A percentile compares a stretch with the other conserved stretches of the same genome.
Conservation (phyloP, 345 rosid genomes). For the Balakata baccata region DNA sequence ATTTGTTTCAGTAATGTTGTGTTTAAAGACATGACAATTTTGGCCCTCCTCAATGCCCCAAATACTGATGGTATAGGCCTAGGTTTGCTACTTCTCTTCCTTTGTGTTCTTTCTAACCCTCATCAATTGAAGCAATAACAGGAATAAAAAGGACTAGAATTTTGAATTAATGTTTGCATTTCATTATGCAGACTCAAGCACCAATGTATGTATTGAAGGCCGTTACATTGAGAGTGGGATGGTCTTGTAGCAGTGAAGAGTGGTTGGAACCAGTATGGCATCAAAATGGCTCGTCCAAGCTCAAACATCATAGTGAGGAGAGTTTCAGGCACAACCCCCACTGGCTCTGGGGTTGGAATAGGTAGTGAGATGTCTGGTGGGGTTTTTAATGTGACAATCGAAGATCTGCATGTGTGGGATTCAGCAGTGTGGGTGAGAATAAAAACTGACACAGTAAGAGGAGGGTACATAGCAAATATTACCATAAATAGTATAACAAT, state of each 20-base stretch:
- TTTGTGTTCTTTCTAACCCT: neutral
- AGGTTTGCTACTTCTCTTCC: slow-evolving; percentile 39
- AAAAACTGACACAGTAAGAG: slow-evolving; percentile 87
- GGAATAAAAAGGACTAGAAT: neutral
- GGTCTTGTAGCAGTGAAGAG: slow-evolving; percentile 96
- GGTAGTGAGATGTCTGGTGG: slow-evolving; percentile 99
- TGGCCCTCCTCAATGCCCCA: slow-evolving; percentile 92
- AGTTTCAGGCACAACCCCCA: slow-evolving; percentile 87
- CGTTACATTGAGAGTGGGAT: slow-evolving; percentile 89
- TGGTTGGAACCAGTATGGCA: slow-evolving; percentile 97
- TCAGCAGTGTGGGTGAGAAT: slow-evolving; percentile 88
- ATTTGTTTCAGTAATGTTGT: slow-evolving; percentile 68
- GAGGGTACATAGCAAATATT: slow-evolving; percentile 75
- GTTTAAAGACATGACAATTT: slow-evolving; percentile 74
- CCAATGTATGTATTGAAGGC: slow-evolving; percentile 86
- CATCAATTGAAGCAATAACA: neutral
- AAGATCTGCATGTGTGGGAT: slow-evolving; percentile 80
- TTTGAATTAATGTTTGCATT: neutral
- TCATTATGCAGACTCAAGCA: slow-evolving; percentile 65
- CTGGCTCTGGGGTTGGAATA: slow-evolving; percentile 91
- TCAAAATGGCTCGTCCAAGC: slow-evolving; percentile 80
- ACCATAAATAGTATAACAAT: slow-evolving; percentile 55
- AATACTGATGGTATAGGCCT: slow-evolving; percentile 98
- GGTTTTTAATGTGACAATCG: slow-evolving; percentile 55
- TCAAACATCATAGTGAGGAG: slow-evolving; percentile 66